Evolutionary conservation across 345 rosid genomes (phyloP), one percentile per base, ranked within the genome.

Genomic region (Bruguiera parviflora): DNA sequence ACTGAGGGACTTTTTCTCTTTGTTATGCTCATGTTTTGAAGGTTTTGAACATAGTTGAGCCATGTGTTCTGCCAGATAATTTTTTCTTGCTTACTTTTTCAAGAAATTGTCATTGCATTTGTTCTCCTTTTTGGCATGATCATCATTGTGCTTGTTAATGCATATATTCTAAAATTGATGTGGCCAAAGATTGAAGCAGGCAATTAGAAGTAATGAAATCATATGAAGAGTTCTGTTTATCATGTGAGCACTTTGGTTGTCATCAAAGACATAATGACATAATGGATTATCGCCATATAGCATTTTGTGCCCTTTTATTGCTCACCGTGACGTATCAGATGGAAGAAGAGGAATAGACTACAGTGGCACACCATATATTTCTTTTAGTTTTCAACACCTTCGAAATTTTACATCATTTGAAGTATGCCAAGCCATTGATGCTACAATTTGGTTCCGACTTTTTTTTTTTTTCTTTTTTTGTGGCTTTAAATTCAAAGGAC

Each of bases 401-500:
- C 22, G 47, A 27, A 27, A 2, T 16, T 15, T 33, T 13, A 37
- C 31, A 35, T 29, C 10, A 22, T 37, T 31, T 62, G 35, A 24
- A 53, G 3, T 60, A 27, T 66, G 46, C 46, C 58, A 28, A 53
- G 59, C 25, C 53, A 56, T 18, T 10, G 19, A 20, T 37, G 2
- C 71, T 9, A 61, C 31, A 61, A 28, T 77, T 60, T 65, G 28
- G 19, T 29, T 53, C 68, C 37, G 52, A 66, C 68, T 37, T 66
- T 51, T 13, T 15, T 13, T 13, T 3, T 43, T 13, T 4, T 13
- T 52, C 21, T 72, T 63, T n/a, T n/a, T n/a, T n/a, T n/a, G n/a
- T 18, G 15, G 8, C 53, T 49, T 31, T 56, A 20, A 46, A 55
- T 74, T 43, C 78, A 73, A 82, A 94, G 98, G 95, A 88, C 77